phyloP scores from a whole-genome alignment of 2,329 filamentous ascomycete genomes.

The Paracoccidioides brasiliensis region DNA sequence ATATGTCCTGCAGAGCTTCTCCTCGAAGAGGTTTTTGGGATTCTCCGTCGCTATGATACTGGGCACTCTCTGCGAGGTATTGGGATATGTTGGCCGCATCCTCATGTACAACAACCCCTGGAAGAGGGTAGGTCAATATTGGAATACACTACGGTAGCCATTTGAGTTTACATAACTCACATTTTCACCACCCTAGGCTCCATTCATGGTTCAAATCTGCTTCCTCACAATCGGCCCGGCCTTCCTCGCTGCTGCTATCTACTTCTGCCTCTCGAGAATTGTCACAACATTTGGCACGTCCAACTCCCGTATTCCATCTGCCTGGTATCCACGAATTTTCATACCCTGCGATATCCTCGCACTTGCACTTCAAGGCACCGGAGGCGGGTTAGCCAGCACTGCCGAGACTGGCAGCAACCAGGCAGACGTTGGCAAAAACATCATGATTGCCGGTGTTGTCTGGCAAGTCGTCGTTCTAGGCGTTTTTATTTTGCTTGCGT shows the following conservation, averaged over 20 bases:
- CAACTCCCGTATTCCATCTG: slow-evolving; percentile 21
- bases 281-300: slow-evolving; percentile 23
- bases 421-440: slow-evolving; percentile 39
- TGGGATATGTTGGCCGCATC: slow-evolving; percentile 48
- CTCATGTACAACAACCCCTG: slow-evolving; percentile 40
- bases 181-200: slow-evolving; percentile 15
- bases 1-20: slow-evolving; percentile 6
- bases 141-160: neutral
- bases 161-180: neutral
- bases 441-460: slow-evolving; percentile 52
- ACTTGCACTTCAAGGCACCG: slow-evolving; percentile 47
- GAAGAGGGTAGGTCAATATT: slow-evolving; percentile 7
- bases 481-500: slow-evolving; percentile 40
- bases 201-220: slow-evolving; percentile 26
- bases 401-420: slow-evolving; percentile 26
- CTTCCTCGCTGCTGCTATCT: slow-evolving; percentile 51
- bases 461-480: slow-evolving; percentile 48
- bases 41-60: slow-evolving; percentile 36
- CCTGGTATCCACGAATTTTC: slow-evolving; percentile 35
- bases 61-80: slow-evolving; percentile 43
- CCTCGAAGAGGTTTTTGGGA: slow-evolving; percentile 6
- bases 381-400: slow-evolving; percentile 42
- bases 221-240: slow-evolving; percentile 52
- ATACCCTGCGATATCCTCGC: slow-evolving; percentile 51
- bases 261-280: slow-evolving; percentile 43